Evolutionary conservation across 2,329 filamentous ascomycete species (phyloP), one percentile per base, ranked within the genome.

Genomic region (Alternaria brassicae): DNA sequence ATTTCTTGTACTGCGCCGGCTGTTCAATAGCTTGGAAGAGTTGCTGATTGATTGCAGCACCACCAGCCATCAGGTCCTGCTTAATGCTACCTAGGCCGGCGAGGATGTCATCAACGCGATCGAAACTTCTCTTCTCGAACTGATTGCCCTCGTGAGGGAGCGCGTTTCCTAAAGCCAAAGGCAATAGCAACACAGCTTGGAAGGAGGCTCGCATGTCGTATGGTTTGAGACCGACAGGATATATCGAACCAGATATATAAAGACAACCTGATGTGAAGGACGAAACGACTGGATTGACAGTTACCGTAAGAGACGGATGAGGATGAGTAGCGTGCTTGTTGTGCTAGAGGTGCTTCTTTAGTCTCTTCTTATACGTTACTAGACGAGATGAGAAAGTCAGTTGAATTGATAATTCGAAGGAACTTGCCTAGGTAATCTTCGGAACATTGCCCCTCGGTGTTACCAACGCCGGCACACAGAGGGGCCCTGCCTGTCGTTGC

Each of bases 1-100:
- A 81, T 25, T 62, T 71, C 34, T 66, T 63, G 58, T 64, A 67
- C 48, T 66, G 71, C 10, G 50, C 44, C 5, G 54, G 21, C 44
- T 68, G 50, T 41, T 63, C 53, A n/a, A 51, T 64, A 28, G 66
- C 62, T 45, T 72, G 69, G 42, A 69, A 70, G 30, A 61, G 47
- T 40, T 69, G 63, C 53, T 72, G 69, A 8, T 66, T 69, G 23
- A 69, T 48, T 39, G 54, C 63, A 25, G 69, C 69, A 55, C 60
- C 41, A 36, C 63, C 62, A 47, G 68, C 68, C n/a, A 62, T 58
- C 3, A 69, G 44, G 54, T 72, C 69, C 27, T 47, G 42, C 27
- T 47, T 47, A 17, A 47, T 47, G 2, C 42, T 47, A 47, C 42
- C 42, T 27, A 47, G 27, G 17, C 42, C 42, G 3, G 42, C 42